phyloP scores from a whole-genome alignment of 345 rosid genomes.

The Rhizophora mangle region DNA sequence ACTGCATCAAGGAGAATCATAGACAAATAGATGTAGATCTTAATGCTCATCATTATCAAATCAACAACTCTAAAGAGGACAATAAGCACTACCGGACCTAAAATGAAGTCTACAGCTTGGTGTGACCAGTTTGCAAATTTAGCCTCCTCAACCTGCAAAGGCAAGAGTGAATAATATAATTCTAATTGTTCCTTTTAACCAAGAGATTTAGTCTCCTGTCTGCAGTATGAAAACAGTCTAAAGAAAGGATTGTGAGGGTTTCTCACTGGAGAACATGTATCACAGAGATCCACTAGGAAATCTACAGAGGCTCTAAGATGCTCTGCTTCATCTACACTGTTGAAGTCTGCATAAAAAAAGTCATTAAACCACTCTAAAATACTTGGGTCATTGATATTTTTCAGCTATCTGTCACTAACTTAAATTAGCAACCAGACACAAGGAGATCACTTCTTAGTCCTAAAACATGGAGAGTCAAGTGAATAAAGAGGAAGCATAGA shows the following conservation, averaged over 20 bases:
- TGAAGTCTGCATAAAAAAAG: conserved; percentile 40
- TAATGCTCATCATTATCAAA: background rate
- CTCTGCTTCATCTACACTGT: conserved; percentile 54
- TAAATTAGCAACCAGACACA: no score
- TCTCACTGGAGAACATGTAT: conserved; percentile 46
- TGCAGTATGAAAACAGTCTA: background rate
- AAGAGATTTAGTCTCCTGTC: no score
- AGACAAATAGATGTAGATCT: background rate
- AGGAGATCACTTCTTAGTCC: no score
- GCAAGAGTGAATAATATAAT: background rate
- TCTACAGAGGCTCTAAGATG: conserved; percentile 69
- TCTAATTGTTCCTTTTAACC: background rate
- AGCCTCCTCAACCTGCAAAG: conserved; percentile 47
- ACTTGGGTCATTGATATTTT: no score
- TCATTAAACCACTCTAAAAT: background rate
- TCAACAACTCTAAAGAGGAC: background rate
- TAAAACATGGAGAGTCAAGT: no score
- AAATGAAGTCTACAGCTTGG: conserved; percentile 86
- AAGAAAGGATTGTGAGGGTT: conserved; percentile 14
- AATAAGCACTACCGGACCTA: conserved; percentile 39
- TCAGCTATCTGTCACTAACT: no score
- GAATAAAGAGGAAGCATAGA: background rate
- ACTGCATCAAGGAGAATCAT: no score
- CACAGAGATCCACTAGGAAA: conserved; percentile 74
- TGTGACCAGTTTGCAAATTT: conserved; percentile 81